Conservation (phyloP, 257 asterid genomes). For the Anisodus tanguticus region DNA sequence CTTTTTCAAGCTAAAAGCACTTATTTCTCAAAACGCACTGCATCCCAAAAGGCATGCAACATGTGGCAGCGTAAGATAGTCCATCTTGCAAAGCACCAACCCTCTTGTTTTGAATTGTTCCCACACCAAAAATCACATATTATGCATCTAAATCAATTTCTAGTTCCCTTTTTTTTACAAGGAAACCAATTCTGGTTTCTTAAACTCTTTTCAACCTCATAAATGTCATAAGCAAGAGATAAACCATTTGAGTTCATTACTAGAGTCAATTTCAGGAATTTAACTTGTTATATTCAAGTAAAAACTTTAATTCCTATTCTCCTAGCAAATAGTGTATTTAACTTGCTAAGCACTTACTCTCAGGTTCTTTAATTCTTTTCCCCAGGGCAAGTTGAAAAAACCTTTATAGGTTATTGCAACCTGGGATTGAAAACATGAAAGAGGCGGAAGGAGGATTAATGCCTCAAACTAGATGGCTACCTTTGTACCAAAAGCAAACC, state of each 20-base stretch:
- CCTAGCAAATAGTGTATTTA: neutral
- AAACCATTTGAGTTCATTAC: neutral
- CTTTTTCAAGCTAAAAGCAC: neutral
- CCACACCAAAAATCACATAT: neutral
- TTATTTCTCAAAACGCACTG: neutral
- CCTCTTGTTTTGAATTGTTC: neutral
- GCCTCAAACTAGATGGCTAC: constrained; percentile 6
- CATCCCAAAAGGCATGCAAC: neutral
- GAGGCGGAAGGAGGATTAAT: neutral
- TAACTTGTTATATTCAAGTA: neutral
- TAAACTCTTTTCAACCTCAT: neutral
- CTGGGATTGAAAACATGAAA: neutral
- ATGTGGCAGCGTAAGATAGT: neutral
- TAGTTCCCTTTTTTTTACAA: neutral
- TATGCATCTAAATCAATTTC: constrained; percentile 5
- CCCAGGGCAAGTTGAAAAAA: neutral
- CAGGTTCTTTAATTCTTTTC: neutral
- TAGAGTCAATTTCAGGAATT: neutral
- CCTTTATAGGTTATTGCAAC: neutral
- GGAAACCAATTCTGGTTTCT: neutral
- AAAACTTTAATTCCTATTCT: neutral
- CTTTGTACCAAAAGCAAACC: neutral
- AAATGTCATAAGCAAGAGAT: neutral
- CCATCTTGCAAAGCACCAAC: neutral
- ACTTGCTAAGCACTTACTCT: neutral